Evolutionary conservation across 768 basidiomycete species (phyloP), one percentile per base, ranked within the genome.

Genomic region (Rhodotorula taiwanensis): DNA sequence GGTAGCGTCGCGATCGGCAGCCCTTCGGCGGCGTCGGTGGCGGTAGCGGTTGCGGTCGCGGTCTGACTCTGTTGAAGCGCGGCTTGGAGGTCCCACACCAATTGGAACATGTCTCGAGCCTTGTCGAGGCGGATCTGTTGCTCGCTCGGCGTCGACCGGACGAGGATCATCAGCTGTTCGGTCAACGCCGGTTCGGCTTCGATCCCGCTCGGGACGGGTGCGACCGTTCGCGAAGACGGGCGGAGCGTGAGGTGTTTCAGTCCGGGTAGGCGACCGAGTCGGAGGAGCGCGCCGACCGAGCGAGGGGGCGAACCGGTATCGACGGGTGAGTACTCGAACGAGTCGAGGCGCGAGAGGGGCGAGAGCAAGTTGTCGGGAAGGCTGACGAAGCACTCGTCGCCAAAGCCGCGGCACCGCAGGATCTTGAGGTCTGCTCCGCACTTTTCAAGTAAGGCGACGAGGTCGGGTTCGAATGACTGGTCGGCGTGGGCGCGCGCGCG

Each of bases 391-490:
- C 23, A 10, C 0, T 34, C 7, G 43, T 52, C 52, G 23, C 62
- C 62, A 45, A 63, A 63, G 15, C 62, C 62, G 2, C 52, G 51
- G 11, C 57, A 20, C 14, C 55, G 30, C 11, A 63, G n/a, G 20
- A 28, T 34, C 25, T 25, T 43, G 14, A 62, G 15, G 0, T 27
- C 8, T 2, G 16, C 5, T 5, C 48, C 56, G 39, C 47, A 49
- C 14, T 3, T 47, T 21, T 41, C 39, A 28, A 49, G 18, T 0
- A 57, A 20, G 13, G 23, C 39, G 51, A 36, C 14, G 20, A 20
- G 11, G 5, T 28, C 10, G 14, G 2, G 7, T 5, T 16, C 34
- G 42, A 20, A 9, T 18, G 55, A 0, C 20, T n/a, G n/a, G n/a
- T n/a, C n/a, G n/a, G n/a, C n/a, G n/a, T n/a, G n/a, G n/a, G n/a